A percentile compares a stretch with the other conserved stretches of the same genome.
Evolutionary conservation across 768 basidiomycete genomes (phyloP).

Genomic region (Ephemerocybe angulata): DNA sequence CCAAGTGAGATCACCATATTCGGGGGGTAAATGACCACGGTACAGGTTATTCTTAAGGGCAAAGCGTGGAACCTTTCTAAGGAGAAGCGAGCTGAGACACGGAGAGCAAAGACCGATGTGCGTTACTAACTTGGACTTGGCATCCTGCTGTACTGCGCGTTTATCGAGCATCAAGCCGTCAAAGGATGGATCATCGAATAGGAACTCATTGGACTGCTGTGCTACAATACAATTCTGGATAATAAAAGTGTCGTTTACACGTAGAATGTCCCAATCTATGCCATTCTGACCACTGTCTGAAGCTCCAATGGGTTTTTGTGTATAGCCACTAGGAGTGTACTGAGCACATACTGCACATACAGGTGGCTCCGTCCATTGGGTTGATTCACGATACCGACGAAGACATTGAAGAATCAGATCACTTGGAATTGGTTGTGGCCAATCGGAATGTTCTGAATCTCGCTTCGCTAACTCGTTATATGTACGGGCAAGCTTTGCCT

Average conservation of each 20-base stretch:
- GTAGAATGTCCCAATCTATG: neutral
- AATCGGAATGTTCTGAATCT: neutral
- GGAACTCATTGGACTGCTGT: too few species aligned
- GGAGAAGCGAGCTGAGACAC: neutral
- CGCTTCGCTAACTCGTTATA: too few species aligned
- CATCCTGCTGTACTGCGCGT: neutral
- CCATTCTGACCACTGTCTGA: neutral
- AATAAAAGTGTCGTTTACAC: too few species aligned
- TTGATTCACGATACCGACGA: neutral
- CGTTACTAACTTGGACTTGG: neutral
- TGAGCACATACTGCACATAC: neutral
- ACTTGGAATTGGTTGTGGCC: neutral
- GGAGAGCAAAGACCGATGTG: neutral
- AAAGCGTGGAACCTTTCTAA: neutral
- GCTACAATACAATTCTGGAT: too few species aligned
- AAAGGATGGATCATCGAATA: neutral
- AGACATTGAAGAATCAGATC: neutral
- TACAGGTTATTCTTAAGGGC: constrained; percentile 19
- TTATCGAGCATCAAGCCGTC: neutral
- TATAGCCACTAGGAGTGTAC: neutral
- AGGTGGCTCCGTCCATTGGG: neutral
- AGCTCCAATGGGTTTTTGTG: neutral
- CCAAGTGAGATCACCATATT: constrained; percentile 25
- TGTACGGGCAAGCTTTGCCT: too few species aligned
- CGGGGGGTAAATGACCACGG: constrained; percentile 18